phyloP scores from a whole-genome alignment of 257 asterid species.

The Apocynum venetum region DNA sequence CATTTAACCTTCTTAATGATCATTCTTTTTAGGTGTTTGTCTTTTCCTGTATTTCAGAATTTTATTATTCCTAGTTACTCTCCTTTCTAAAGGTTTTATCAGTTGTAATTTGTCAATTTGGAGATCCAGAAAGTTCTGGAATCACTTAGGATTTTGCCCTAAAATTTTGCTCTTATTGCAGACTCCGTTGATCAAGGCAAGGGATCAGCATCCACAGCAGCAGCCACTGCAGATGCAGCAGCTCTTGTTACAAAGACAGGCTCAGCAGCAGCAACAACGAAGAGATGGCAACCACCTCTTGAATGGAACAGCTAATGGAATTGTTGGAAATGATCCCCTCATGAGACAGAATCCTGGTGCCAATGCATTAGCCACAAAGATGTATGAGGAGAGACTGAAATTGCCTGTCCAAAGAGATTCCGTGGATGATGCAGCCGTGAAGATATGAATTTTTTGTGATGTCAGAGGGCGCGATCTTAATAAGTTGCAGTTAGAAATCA shows the following conservation, averaged over 20 bases:
- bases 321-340: constrained; percentile 70
- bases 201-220: constrained; percentile 58
- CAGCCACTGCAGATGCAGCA: constrained; percentile 59
- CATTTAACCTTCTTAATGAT: no score
- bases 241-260: constrained; percentile 26
- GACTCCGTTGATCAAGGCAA: constrained; percentile 88
- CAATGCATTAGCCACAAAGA: constrained; percentile 73
- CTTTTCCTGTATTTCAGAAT: no score
- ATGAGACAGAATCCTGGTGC: constrained; percentile 87
- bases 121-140: neutral
- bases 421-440: constrained; percentile 80
- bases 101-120: neutral
- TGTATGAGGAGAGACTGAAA: constrained; percentile 89
- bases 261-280: constrained; percentile 52
- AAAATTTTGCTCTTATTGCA: constrained; percentile 26
- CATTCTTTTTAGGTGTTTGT: no score
- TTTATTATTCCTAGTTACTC: no score
- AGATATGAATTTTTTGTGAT: constrained; percentile 42
- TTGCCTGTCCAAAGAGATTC: constrained; percentile 77
- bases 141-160: neutral
- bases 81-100: no score
- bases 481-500: neutral
- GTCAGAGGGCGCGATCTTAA: neutral
- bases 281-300: constrained; percentile 76
- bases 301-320: constrained; percentile 78